phyloP scores from a whole-genome alignment of 2,329 filamentous ascomycete species.

The Penicillium hesseltinei region DNA sequence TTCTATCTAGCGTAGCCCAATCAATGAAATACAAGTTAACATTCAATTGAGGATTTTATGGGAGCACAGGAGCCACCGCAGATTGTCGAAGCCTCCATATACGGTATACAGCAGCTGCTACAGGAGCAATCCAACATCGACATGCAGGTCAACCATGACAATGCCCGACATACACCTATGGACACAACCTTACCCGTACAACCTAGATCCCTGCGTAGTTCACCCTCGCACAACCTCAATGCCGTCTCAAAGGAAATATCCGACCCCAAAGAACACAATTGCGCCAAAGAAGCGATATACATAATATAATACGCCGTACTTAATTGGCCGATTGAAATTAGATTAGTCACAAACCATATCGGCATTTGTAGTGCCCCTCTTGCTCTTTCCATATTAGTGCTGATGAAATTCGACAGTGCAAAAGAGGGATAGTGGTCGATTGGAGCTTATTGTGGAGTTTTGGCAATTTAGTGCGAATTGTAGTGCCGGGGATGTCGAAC shows the following conservation, averaged over 20 bases:
- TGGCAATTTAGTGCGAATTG: not conserved
- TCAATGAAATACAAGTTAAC: not conserved
- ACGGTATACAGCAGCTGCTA: not conserved
- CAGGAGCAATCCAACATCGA: not conserved
- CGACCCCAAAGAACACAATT: not conserved
- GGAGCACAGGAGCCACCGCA: not conserved
- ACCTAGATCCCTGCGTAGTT: not conserved
- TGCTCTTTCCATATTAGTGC: not conserved
- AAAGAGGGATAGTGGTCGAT: not conserved
- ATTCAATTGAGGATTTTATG: not conserved
- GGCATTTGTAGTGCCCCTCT: not conserved
- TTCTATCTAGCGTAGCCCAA: conserved; percentile 1
- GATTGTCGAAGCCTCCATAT: not conserved
- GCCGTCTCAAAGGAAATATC: not conserved
- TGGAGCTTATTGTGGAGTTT: not conserved
- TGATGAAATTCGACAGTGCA: conserved; percentile 2
- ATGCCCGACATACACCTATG: not conserved
- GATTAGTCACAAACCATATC: not conserved
- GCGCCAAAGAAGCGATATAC: not conserved
- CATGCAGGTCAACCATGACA: not conserved
- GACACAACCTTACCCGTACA: not conserved
- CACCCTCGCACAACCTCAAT: not conserved
- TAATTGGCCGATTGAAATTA: not conserved
- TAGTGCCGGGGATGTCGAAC: not conserved
- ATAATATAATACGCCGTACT: not conserved